Evolutionary conservation across 2,329 filamentous ascomycete genomes (phyloP).

Genomic region (Coniochaeta sp.): DNA sequence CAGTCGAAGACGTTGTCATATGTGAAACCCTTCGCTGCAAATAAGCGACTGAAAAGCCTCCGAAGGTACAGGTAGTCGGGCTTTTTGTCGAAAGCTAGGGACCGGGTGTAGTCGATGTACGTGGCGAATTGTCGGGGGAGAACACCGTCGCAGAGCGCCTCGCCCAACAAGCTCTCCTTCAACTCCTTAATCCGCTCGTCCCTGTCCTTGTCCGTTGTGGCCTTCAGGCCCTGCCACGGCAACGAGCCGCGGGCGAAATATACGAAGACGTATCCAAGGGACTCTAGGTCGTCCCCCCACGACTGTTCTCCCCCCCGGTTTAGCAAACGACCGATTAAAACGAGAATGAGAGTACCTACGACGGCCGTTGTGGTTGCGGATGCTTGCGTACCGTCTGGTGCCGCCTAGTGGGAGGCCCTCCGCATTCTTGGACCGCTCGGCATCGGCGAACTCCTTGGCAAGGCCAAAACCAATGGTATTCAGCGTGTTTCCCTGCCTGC

Average conservation of each 20-base stretch:
- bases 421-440: constrained; percentile 67
- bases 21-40: constrained; percentile 65
- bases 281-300: constrained; percentile 97
- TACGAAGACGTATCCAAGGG: constrained; percentile 95
- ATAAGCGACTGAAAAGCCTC: constrained; percentile 68
- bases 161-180: constrained; percentile 88
- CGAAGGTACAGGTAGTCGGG: constrained; percentile 70
- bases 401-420: constrained; percentile 77
- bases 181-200: constrained; percentile 99
- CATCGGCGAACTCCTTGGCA: constrained; percentile 97
- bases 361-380: constrained; percentile 96
- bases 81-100: constrained; percentile 67
- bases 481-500: constrained; percentile 93
- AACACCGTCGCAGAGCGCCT: constrained; percentile 66
- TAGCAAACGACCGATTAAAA: constrained; percentile 17
- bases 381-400: constrained; percentile 93
- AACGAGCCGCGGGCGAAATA: constrained; percentile 98
- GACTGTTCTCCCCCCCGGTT: constrained; percentile 65
- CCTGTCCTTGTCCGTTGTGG: constrained; percentile 98
- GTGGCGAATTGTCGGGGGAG: constrained; percentile 65
- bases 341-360: constrained; percentile 44
- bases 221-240: constrained; percentile 95
- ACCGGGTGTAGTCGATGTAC: constrained; percentile 69
- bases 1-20: constrained; percentile 76
- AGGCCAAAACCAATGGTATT: constrained; percentile 98